Percentiles rank a stretch among this genome's conserved stretches.
Conservation (phyloP, 192 early-diverging fungal genomes). For the Backusella westeae region DNA sequence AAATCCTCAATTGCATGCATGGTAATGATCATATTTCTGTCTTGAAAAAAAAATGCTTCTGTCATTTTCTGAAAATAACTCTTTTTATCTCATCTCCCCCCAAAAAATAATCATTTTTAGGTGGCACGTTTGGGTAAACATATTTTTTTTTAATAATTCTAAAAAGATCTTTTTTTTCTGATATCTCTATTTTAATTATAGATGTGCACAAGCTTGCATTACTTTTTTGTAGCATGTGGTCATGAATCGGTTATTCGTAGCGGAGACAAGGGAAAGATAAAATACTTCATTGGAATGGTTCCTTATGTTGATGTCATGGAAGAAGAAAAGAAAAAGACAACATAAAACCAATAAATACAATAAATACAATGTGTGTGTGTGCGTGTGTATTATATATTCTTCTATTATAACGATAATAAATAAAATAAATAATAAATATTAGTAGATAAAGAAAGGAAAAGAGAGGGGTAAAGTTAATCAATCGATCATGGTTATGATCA, state of each 20-base stretch:
- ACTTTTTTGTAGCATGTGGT: conserved; percentile 26
- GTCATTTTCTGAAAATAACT: not conserved
- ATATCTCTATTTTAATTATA: not conserved
- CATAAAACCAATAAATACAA: not conserved
- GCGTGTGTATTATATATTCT: too few relatives aligned
- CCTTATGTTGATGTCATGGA: not conserved
- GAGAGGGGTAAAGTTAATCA: not conserved
- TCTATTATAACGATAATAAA: not conserved
- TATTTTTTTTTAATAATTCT: not conserved
- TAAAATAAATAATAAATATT: not conserved
- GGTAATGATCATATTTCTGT: conserved; percentile 11
- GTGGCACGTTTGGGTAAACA: not conserved
- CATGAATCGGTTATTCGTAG: conserved; percentile 8
- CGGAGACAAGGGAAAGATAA: not conserved
- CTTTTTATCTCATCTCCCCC: not conserved
- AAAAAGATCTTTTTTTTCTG: conserved; percentile 7
- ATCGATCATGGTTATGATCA: not conserved
- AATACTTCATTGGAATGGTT: not conserved
- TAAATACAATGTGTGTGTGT: too few relatives aligned
- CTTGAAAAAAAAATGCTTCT: not conserved
- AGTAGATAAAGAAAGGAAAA: not conserved
- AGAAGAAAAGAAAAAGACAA: not conserved
- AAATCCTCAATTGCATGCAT: conserved; percentile 30
- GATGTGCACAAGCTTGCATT: conserved; percentile 33
- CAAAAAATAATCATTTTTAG: not conserved